phyloP scores from a whole-genome alignment of 495 filamentous ascomycete species.

The Hypoxylon subgilvum region DNA sequence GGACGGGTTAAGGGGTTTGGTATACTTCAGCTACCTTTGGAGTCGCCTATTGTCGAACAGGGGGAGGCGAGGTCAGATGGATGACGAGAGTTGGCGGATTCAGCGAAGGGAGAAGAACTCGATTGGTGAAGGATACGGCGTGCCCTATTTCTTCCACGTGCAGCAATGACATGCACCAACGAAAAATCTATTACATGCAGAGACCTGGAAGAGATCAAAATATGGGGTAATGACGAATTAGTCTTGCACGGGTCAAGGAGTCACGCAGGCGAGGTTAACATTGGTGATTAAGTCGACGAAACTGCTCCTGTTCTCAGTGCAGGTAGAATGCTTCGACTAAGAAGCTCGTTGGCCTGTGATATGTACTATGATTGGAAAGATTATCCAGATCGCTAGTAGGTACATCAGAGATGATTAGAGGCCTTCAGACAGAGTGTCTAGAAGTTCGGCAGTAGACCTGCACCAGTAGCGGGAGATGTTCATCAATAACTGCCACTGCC shows the following conservation, averaged over 20 bases:
- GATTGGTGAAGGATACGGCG: constrained; percentile 11
- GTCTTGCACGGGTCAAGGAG: constrained; percentile 10
- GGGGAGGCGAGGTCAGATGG: constrained; percentile 5
- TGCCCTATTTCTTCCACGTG: constrained; percentile 27
- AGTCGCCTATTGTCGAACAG: constrained; percentile 6
- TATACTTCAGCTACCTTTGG: constrained; percentile 7
- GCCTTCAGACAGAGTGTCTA: neutral
- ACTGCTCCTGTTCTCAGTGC: neutral
- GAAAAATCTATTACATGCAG: constrained; percentile 21
- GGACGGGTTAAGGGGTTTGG: constrained; percentile 10
- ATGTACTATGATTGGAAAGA: no score
- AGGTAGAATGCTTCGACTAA: no score
- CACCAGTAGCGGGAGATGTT: neutral
- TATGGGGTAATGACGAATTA: constrained; percentile 3
- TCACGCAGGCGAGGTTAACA: no score
- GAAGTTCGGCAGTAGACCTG: neutral
- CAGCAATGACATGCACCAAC: constrained; percentile 13
- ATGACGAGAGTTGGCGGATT: constrained; percentile 6
- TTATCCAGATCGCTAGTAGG: neutral
- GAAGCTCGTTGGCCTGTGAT: no score
- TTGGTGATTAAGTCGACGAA: constrained; percentile 4
- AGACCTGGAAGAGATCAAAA: constrained; percentile 2
- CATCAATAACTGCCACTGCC: neutral
- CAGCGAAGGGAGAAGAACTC: no score
- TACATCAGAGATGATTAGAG: neutral